Conservation (phyloP, 805 yeast species). For the Wickerhamomyces sydowiorum region DNA sequence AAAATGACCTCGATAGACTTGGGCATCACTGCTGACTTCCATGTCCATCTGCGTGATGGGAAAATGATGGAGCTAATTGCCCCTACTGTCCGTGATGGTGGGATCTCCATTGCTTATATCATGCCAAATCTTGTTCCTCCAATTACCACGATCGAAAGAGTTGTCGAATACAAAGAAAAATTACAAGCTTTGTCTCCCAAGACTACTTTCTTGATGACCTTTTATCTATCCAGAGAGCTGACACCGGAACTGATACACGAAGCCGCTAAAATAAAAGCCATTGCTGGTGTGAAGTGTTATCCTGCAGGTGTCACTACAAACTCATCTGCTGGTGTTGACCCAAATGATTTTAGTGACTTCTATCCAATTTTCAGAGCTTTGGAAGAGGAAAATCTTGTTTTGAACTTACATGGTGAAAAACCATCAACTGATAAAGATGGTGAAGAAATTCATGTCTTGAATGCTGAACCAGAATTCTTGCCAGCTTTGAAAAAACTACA, state of each 20-base stretch:
- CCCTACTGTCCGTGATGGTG: conserved; percentile 88
- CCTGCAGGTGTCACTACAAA: conserved; percentile 99
- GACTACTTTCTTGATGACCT: conserved; percentile 88
- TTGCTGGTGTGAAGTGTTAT: conserved; percentile 90
- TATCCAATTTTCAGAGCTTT: conserved; percentile 88
- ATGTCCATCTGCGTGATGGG: conserved; percentile 94
- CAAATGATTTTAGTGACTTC: conserved; percentile 82
- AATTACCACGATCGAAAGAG: conserved; percentile 68
- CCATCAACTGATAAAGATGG: conserved; percentile 55
- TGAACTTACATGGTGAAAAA: conserved; percentile 94
- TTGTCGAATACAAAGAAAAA: conserved; percentile 57
- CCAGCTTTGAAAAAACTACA: conserved; percentile 84
- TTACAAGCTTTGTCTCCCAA: conserved; percentile 66
- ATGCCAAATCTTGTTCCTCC: conserved; percentile 98
- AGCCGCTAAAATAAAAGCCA: conserved; percentile 65
- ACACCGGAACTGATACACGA: conserved; percentile 81
- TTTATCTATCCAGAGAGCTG: conserved; percentile 70
- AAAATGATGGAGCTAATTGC: conserved; percentile 87
- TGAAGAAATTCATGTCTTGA: conserved; percentile 78
- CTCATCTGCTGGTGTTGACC: conserved; percentile 86
- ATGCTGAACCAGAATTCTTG: conserved; percentile 88
- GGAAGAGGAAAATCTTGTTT: conserved; percentile 70
- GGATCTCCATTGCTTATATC: conserved; percentile 83
- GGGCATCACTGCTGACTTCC: conserved; percentile 85
- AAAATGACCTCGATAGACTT: conserved; percentile 28